phyloP scores from a whole-genome alignment of 768 basidiomycete genomes.

The Tylopilus cervinicoccineus region DNA sequence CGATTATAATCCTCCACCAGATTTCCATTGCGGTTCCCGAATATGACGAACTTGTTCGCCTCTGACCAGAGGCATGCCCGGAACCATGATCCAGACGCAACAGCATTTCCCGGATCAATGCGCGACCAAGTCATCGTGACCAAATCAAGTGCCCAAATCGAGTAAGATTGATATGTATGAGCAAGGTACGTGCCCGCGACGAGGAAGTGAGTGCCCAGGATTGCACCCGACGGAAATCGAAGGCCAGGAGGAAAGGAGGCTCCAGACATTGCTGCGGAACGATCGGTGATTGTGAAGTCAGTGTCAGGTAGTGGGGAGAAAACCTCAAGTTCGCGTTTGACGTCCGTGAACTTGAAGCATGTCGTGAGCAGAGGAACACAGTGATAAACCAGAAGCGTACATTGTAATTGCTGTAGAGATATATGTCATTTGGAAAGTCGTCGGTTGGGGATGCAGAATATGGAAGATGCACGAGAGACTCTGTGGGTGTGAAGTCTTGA shows the following conservation, averaged over 20 bases:
- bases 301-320: conserved; percentile 76
- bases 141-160: conserved; percentile 94
- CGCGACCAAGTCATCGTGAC: conserved; percentile 79
- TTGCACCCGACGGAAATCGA: conserved; percentile 92
- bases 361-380: conserved; percentile 5
- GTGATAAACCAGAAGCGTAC: conserved; percentile 39
- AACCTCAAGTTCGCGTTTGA: conserved; percentile 91
- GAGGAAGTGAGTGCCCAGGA: conserved; percentile 87
- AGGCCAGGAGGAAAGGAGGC: conserved; percentile 87
- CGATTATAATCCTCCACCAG: conserved; percentile 92
- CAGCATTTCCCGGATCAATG: conserved; percentile 82
- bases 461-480: conserved; percentile 65
- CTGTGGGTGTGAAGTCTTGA: conserved; percentile 52
- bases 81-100: conserved; percentile 92
- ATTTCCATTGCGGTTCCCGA: conserved; percentile 85
- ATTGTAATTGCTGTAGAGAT: conserved; percentile 95
- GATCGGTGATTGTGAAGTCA: conserved; percentile 76
- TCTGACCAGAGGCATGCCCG: conserved; percentile 85
- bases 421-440: conserved; percentile 81
- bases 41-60: conserved; percentile 81
- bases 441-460: conserved; percentile 71
- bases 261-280: conserved; percentile 77
- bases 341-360: conserved; percentile 75
- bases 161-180: conserved; percentile 90
- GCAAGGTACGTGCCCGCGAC: conserved; percentile 96